Evolutionary conservation across 2,329 filamentous ascomycete genomes (phyloP).

Genomic region (Blumeria graminis): DNA sequence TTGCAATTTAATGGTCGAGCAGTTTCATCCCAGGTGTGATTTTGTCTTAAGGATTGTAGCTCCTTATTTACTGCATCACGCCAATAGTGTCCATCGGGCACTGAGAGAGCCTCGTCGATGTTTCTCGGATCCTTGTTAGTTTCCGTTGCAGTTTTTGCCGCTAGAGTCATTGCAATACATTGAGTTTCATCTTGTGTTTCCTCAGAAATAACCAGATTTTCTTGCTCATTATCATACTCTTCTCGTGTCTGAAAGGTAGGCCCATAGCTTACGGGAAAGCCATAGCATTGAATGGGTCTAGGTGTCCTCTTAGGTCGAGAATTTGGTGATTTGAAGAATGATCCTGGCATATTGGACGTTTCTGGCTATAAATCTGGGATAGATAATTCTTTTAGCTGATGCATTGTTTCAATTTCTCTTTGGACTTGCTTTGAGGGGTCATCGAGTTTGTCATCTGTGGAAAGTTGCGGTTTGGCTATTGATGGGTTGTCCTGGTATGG

Average conservation of each 20-base stretch:
- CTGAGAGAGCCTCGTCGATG: not conserved
- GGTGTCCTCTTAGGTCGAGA: not conserved
- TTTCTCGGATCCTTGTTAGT: not conserved
- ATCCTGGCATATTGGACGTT: not conserved
- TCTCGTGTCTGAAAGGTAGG: not conserved
- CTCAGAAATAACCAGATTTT: not conserved
- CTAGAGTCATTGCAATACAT: not conserved
- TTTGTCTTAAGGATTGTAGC: not conserved
- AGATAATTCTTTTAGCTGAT: not conserved
- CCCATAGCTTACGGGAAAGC: not conserved
- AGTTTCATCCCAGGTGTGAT: slow-evolving; percentile 1
- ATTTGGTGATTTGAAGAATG: not conserved
- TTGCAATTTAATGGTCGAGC: not conserved
- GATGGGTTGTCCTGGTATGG: not conserved
- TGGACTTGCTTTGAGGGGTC: not conserved
- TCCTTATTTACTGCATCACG: not conserved
- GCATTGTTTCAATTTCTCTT: not conserved
- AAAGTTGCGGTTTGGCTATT: not conserved
- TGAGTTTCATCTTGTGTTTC: not conserved
- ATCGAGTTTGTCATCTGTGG: not conserved
- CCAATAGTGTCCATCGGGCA: not conserved
- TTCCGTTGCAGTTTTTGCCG: not conserved
- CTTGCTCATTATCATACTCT: not conserved
- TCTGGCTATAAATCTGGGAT: not conserved
- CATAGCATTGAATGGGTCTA: not conserved